Percentiles rank a stretch among this genome's conserved stretches.
Conservation (phyloP, 2,329 filamentous ascomycete species). For the Cordyceps farinosa region DNA sequence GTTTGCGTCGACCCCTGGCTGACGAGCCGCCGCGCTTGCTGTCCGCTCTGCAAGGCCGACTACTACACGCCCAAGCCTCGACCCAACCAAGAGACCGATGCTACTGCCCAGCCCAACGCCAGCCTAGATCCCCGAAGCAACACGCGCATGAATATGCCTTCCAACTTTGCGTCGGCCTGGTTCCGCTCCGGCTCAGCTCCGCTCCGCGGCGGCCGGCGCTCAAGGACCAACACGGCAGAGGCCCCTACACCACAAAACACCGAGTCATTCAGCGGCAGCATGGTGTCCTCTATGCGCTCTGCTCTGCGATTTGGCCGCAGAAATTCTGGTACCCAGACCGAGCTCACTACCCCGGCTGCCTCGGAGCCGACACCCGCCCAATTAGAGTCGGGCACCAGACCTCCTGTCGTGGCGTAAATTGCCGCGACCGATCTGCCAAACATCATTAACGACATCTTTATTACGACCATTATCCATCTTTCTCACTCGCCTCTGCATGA, state of each 20-base stretch:
- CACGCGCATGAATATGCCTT: constrained; percentile 47
- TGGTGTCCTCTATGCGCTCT: constrained; percentile 32
- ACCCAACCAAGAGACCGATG: constrained; percentile 45
- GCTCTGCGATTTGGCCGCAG: constrained; percentile 32
- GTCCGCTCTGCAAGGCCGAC: constrained; percentile 95
- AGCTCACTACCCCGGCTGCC: constrained; percentile 21
- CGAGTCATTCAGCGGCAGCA: constrained; percentile 22
- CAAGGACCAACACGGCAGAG: constrained; percentile 6
- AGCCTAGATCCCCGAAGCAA: constrained; percentile 37
- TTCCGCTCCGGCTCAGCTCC: constrained; percentile 25
- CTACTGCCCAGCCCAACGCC: constrained; percentile 26
- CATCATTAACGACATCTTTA: background rate
- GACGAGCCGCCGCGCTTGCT: constrained; percentile 89
- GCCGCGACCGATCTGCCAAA: background rate
- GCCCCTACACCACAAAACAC: constrained; percentile 14
- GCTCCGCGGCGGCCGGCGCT: constrained; percentile 2
- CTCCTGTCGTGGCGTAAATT: background rate
- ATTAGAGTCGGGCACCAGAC: constrained; percentile 39
- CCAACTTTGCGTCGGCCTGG: constrained; percentile 39
- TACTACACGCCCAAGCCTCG: constrained; percentile 94
- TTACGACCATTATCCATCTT: background rate
- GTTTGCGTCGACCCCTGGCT: constrained; percentile 96
- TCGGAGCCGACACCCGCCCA: constrained; percentile 42
- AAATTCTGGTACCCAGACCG: constrained; percentile 23
- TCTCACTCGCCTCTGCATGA: background rate